Base-by-base conservation (phyloP, 1,284 basidiomycete species). In the Schizophyllum amplum region DNA sequence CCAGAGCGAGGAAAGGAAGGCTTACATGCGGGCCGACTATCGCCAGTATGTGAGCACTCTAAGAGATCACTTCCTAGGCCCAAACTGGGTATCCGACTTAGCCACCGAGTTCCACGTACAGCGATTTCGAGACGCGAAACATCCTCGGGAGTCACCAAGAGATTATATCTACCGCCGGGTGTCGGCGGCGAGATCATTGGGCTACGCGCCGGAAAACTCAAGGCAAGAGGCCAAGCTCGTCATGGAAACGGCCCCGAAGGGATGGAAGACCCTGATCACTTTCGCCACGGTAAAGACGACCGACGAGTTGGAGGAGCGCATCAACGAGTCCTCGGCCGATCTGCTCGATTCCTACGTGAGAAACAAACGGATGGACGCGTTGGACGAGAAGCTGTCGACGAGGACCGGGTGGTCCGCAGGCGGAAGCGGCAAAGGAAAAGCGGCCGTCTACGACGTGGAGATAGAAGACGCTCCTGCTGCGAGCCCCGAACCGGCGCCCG, bases 111-210 rank as follows among this genome's bases (percentile, higher is more conserved):
- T 27, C 23, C 55, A 53, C 1, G 20, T 22, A 3, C 55, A 59
- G 27, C 15, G 22, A 5, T 59, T 59, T 33, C 15, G 58, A 9
- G 51, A 59, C 20, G 7, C 15, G 5, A 47, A 55, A 0, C 25
- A 52, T 21, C 51, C 56, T 24, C 13, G n/a, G 0, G 58, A 59
- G 20, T 20, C 55, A 4, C 58, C 58, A 1, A 51, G 51, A 24
- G 55, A n/a, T 0, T 59, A 53, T 25, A 21, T 59, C 1, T 15
- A 17, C 1, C 51, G 58, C 4, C 52, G 58, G 1, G 24, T 57
- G 0, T 48, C 25, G 47, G 33, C 21, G 5, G 21, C 20, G 7
- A 4, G 58, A 1, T 25, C 57, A 46, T 33, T 59, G 20, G 25
- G 47, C 0, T 21, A 47, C 23, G 26, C 48, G 1, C 22, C 25